Evolutionary conservation across 2,329 filamentous ascomycete genomes (phyloP), one percentile per base, ranked within the genome.

Genomic region (Stromatinia cepivora): DNA sequence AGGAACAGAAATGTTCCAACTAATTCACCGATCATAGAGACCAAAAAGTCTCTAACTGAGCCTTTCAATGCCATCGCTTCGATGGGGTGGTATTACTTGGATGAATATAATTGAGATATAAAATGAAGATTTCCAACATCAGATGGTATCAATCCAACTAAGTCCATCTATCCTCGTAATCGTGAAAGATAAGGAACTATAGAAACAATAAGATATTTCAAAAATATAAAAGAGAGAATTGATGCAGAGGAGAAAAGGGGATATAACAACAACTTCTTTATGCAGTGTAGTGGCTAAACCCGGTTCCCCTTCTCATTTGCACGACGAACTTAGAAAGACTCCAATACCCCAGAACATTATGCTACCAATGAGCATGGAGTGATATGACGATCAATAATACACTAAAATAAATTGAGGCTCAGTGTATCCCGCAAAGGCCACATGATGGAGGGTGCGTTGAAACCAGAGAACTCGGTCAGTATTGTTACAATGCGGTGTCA

Each of bases 1-100:
- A 76, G 70, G 66, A 76, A 77, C 69, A 79, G 70, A 62, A 83
- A 82, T 0, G 84, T 86, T 31, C 84, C 84, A 20, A 83, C 78
- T 48, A 85, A 84, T 74, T 86, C 84, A 42, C 81, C 82, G 10
- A 81, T 66, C 53, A 80, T 78, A 31, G 82, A 82, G 64, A 84
- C 78, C 63, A 81, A 64, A 70, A 84, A 81, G 69, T 81, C 80
- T 61, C 61, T 69, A 25, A 46, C 42, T 56, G 53, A 22, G 9
- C 22, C 42, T 39, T 22, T 53, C n/a, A 54, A 34, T 9, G 36
- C 36, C 66, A 68, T 68, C 22, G 22, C 36, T 7, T 56, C n/a
- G 10, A 46, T 62, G 45, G 34, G 28, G 9, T 34, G 17, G 25
- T 52, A 22, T 39, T 8, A 36, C 22, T n/a, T 50, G 15, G 9